These are phyloP conservation scores for Colletotrichum incanum DNA, from an alignment of 2,329 filamentous ascomycete species.

Conservation along the genomic window DNA sequence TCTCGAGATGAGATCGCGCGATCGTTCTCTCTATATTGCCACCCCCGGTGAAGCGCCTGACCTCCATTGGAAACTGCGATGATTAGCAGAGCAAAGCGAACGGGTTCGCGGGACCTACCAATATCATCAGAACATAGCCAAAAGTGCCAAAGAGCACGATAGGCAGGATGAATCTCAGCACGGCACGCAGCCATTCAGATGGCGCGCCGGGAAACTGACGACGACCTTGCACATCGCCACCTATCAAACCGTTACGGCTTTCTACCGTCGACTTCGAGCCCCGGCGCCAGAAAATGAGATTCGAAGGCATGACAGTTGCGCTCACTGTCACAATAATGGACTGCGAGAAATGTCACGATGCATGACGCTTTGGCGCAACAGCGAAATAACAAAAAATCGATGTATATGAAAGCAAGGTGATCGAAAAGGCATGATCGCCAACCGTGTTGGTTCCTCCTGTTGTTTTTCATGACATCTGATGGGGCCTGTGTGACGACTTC, in stretches of 20 bases:
- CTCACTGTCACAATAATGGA: neutral
- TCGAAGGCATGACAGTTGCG: neutral
- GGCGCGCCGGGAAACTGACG: neutral
- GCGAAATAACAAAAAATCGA: neutral
- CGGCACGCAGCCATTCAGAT: neutral
- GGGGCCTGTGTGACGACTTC: neutral
- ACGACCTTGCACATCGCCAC: conserved; percentile 11
- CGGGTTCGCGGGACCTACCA: neutral
- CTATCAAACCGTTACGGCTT: neutral
- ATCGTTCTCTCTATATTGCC: conserved; percentile 1
- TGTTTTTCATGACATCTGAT: neutral
- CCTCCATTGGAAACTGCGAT: conserved; percentile 10
- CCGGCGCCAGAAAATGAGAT: neutral
- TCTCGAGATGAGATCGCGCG: conserved; percentile 6
- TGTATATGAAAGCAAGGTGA: neutral
- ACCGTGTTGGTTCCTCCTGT: neutral
- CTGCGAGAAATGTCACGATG: neutral
- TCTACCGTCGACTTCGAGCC: neutral
- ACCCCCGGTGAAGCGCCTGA: neutral
- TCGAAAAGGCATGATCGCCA: conserved; percentile 1
- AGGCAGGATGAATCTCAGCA: conserved; percentile 9
- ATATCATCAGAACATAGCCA: neutral
- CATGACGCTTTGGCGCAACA: neutral
- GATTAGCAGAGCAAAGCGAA: neutral
- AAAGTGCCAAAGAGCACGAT: conserved; percentile 7